Conservation (phyloP, 768 basidiomycete genomes). For the Leccinum subtestaceum region DNA sequence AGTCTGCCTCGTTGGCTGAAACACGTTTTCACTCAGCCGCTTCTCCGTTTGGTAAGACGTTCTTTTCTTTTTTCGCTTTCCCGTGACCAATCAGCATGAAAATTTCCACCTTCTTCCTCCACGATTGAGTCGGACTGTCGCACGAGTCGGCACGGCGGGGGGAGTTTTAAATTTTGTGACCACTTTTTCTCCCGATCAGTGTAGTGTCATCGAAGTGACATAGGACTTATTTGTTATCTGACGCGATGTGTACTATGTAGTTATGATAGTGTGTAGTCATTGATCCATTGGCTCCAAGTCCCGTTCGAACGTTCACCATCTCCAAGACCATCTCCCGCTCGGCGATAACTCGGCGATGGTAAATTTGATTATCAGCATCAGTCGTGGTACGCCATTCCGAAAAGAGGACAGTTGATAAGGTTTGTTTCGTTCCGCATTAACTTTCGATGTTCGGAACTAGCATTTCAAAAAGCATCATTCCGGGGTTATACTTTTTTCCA, state of each 20-base stretch:
- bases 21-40: neutral
- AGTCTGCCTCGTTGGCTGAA: neutral
- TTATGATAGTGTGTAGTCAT: neutral
- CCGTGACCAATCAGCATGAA: neutral
- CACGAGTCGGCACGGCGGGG: neutral
- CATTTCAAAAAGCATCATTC: neutral
- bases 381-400: neutral
- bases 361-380: neutral
- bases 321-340: neutral
- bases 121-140: conserved; percentile 12
- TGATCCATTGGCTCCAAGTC: neutral
- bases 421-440: neutral
- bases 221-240: neutral
- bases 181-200: neutral
- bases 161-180: neutral
- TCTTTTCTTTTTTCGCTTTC: neutral
- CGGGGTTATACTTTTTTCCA: neutral
- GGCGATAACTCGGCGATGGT: neutral
- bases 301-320: neutral
- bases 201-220: neutral
- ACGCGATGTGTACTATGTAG: neutral
- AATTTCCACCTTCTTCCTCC: conserved; percentile 12
- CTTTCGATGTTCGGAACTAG: neutral
- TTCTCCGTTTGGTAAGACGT: conserved; percentile 3
- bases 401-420: neutral